Percentiles rank a stretch among this genome's conserved stretches.
Conservation (phyloP, 257 asterid species). For the Solanum pinnatisectum region DNA sequence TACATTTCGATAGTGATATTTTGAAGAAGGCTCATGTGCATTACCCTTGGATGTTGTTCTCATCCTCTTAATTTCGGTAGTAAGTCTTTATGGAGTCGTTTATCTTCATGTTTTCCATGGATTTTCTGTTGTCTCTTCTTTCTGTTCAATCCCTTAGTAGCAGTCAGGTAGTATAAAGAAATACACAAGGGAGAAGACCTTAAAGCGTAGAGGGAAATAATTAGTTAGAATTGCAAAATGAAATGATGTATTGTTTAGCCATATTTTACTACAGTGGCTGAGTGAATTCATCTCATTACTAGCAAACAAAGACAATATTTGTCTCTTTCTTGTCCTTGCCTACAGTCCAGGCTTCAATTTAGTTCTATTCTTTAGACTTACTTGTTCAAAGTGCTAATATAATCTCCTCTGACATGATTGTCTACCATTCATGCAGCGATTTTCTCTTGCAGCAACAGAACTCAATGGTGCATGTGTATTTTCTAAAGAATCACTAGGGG, state of each 20-base stretch:
- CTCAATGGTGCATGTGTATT: conserved; percentile 41
- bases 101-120: background rate
- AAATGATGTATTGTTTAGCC: background rate
- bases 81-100: background rate
- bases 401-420: background rate
- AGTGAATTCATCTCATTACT: background rate
- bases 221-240: background rate
- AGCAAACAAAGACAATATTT: background rate
- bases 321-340: background rate
- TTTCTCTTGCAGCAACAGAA: conserved; percentile 68
- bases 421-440: conserved; percentile 40
- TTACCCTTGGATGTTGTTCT: background rate
- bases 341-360: background rate
- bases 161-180: background rate
- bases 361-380: background rate
- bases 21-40: background rate
- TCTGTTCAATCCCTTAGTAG: background rate
- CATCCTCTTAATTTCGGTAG: background rate
- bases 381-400: background rate
- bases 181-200: background rate
- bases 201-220: background rate
- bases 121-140: background rate
- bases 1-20: background rate
- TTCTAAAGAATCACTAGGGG: background rate
- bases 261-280: background rate